Conservation (phyloP, 2,329 filamentous ascomycete species). For the Periconia digitata region DNA sequence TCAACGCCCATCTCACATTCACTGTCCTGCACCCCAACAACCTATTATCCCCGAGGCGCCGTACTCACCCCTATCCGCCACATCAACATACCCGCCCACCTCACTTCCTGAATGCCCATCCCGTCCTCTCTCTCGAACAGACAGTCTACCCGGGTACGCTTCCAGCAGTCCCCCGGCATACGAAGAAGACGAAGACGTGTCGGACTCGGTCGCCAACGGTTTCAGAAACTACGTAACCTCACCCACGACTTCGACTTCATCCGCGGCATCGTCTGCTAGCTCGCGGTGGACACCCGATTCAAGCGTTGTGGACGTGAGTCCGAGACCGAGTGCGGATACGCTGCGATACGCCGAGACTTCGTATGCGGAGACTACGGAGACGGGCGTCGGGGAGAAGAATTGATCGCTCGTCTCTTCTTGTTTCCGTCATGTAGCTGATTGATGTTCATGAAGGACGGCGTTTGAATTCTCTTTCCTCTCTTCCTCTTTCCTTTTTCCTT, state of each 20-base stretch:
- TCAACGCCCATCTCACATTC: conserved; percentile 10
- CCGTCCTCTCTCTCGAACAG: conserved; percentile 40
- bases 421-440: not conserved
- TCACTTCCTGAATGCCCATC: conserved; percentile 36
- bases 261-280: conserved; percentile 11
- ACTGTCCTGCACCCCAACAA: conserved; percentile 19
- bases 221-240: conserved; percentile 44
- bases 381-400: conserved; percentile 18
- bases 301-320: conserved; percentile 43
- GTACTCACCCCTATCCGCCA: conserved; percentile 29
- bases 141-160: conserved; percentile 48
- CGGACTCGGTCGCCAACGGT: conserved; percentile 45
- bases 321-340: conserved; percentile 42
- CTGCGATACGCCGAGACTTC: conserved; percentile 23
- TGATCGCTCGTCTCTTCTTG: not conserved
- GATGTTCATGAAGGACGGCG: too few species aligned
- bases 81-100: conserved; percentile 33
- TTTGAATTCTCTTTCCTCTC: too few species aligned
- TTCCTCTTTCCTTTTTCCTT: not conserved
- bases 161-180: conserved; percentile 46
- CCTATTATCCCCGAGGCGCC: conserved; percentile 12
- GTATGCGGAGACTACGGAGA: conserved; percentile 22
- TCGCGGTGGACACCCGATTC: conserved; percentile 42
- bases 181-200: conserved; percentile 43
- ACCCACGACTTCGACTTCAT: conserved; percentile 10